Conservation (phyloP, 1,139 yeast species). For the Pichia sp. region DNA sequence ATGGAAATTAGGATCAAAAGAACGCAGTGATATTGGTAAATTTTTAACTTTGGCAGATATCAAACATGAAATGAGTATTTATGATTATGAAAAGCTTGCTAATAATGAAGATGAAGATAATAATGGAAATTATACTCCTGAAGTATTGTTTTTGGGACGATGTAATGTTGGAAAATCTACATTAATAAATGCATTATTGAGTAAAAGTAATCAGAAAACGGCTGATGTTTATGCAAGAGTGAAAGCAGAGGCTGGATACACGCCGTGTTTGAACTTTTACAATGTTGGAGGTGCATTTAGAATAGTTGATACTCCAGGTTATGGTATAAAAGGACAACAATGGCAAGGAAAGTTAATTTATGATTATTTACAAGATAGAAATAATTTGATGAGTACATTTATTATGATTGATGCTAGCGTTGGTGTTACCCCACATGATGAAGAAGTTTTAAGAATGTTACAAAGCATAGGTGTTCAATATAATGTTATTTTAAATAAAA, state of each 20-base stretch:
- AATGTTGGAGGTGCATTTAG: conserved; percentile 58
- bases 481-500: conserved; percentile 71
- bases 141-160: conserved; percentile 67
- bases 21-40: background rate
- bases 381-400: conserved; percentile 50
- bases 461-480: conserved; percentile 54
- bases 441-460: conserved; percentile 44
- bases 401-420: conserved; percentile 52
- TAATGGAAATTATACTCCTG: conserved; percentile 40
- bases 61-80: background rate
- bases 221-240: conserved; percentile 24
- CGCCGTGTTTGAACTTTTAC: conserved; percentile 71
- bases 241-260: conserved; percentile 54
- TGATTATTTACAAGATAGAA: conserved; percentile 51
- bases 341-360: conserved; percentile 65
- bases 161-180: conserved; percentile 86
- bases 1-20: conserved; percentile 34
- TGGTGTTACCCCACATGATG: conserved; percentile 57
- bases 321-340: conserved; percentile 58
- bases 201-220: conserved; percentile 29
- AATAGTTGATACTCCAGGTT: conserved; percentile 82
- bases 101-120: background rate
- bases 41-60: background rate
- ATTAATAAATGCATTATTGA: conserved; percentile 49
- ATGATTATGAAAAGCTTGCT: background rate